phyloP scores from a whole-genome alignment of 2,329 filamentous ascomycete genomes.

The Cladosporium velox region DNA sequence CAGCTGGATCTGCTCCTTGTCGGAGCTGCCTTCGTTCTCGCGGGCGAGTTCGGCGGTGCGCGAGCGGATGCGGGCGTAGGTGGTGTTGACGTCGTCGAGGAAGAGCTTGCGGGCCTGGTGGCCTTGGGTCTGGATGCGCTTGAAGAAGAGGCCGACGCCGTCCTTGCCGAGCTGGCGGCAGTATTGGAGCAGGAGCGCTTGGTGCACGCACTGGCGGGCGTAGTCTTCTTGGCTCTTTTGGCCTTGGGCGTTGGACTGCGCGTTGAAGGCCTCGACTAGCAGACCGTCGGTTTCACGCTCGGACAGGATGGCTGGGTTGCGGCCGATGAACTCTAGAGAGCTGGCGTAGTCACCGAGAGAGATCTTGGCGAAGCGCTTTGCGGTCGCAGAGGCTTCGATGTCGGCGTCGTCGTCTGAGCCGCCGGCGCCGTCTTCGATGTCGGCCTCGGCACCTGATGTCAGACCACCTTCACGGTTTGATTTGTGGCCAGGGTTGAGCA shows the following conservation, averaged over 20 bases:
- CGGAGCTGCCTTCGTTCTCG: constrained; percentile 55
- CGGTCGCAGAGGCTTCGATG: constrained; percentile 73
- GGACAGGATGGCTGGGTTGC: constrained; percentile 74
- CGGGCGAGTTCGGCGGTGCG: constrained; percentile 73
- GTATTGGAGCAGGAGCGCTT: constrained; percentile 90
- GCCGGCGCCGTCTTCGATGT: constrained; percentile 56
- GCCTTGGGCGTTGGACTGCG: constrained; percentile 69
- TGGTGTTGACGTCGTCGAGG: constrained; percentile 86
- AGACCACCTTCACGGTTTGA: constrained; percentile 41
- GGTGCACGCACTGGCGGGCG: constrained; percentile 85
- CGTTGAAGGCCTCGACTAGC: constrained; percentile 87
- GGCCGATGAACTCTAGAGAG: constrained; percentile 74
- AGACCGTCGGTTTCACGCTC: constrained; percentile 90
- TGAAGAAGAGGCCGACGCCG: constrained; percentile 91
- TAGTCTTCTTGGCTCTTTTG: constrained; percentile 59
- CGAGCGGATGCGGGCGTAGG: constrained; percentile 77
- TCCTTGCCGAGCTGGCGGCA: constrained; percentile 86
- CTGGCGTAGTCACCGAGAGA: constrained; percentile 71
- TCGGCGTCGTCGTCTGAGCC: constrained; percentile 61
- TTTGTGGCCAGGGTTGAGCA: constrained; percentile 37
- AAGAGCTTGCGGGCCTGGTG: constrained; percentile 92
- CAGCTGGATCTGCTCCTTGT: constrained; percentile 94
- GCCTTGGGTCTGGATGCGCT: constrained; percentile 83
- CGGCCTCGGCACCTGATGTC: constrained; percentile 62
- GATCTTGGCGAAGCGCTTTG: constrained; percentile 80